Base-by-base conservation (phyloP, 106 monocot genomes). In the Allium sativum region DNA sequence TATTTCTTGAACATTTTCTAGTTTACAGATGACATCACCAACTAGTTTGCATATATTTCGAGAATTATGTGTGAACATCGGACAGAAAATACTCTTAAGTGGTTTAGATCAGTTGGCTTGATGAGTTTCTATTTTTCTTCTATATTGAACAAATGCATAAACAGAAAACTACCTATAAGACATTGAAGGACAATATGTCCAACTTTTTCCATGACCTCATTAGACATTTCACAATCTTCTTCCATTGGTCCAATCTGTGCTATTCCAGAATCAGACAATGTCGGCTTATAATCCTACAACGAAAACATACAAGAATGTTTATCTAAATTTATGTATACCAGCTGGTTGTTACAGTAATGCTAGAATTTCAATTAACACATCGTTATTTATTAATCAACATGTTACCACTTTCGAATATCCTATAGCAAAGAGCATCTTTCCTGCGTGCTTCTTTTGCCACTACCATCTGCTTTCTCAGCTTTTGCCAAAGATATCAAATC, bases 371-470 rank as follows among this genome's bases (percentile, higher is more conserved):
- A 22, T 22, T 22, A 22, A 22, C 22, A 22, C 22, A 3, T 3
- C 22, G 3, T 1, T 22, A 22, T 22, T 22, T 1, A 22, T 22
- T 1, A 22, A 22, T 22, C 22, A 22, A 22, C 22, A 1, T 1
- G 22, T 22, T 22, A 22, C 3, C 3, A 1, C 3, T 22, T 22
- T 22, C 3, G 55, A 52, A 84, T 71, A 96, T 77, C 3, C 91
- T 74, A 19, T 91, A 72, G 66, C 96, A 91, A 12, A 96, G 84
- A 48, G 87, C 70, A 74, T 96, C 96, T 18, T 91, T 72, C 56
- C 96, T 79, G 12, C 96, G 87, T 44, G 96, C 87, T 64, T 84
- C 91, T 70, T 73, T 91, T 15, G 96, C 96, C 44, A 77, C 74
- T 53, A 47, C 46, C 18, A 96, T 70, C 75, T 96, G 96, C 68